Evolutionary conservation across 306 rosid species (phyloP), one percentile per base, ranked within the genome.

Genomic region (Sindora glabra): DNA sequence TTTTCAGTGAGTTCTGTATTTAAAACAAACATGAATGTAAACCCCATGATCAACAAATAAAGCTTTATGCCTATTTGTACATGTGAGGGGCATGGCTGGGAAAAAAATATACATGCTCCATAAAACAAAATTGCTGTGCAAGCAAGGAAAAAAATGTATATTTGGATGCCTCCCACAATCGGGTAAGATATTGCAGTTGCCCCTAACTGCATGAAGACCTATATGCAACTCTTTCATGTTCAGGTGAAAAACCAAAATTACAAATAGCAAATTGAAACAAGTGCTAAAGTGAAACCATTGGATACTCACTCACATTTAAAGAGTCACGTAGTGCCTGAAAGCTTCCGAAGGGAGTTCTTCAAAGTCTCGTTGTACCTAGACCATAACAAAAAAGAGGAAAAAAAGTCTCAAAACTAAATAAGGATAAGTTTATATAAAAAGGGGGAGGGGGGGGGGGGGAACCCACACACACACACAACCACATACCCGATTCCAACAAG

Each of bases 331-430:
- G 71, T 2, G 94, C 45, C 86, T 81, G 79, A 94, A 94, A 57
- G 99, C 99, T 61, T 89, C 94, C 8, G 94, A 75, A 53, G 97
- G 99, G 44, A 94, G 86, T 40, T 94, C 99, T 77, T 94, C 99
- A 62, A 94, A 89, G 81, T 94, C 95, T 49, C 94, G 79, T 56
- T 94, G 99, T 54, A 94, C 99, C 99, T 94, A 57, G 27, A 69
- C 14, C 62, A 49, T 25, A 67, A 16, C 48, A 30, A 65, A 39
- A 56, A 51, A 36, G n/a, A n/a, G n/a, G n/a, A n/a, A n/a, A n/a
- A n/a, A n/a, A n/a, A n/a, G n/a, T n/a, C 62, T 67, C 38, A 62
- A 58, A 41, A 81, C 56, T 46, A 67, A 58, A 65, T 59, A 67
- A 45, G 23, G 63, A 70, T 27, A 6, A 9, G 8, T 29, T 6